Base-by-base conservation (phyloP, 2,329 filamentous ascomycete genomes). In the Paraconiothyrium brasiliense region DNA sequence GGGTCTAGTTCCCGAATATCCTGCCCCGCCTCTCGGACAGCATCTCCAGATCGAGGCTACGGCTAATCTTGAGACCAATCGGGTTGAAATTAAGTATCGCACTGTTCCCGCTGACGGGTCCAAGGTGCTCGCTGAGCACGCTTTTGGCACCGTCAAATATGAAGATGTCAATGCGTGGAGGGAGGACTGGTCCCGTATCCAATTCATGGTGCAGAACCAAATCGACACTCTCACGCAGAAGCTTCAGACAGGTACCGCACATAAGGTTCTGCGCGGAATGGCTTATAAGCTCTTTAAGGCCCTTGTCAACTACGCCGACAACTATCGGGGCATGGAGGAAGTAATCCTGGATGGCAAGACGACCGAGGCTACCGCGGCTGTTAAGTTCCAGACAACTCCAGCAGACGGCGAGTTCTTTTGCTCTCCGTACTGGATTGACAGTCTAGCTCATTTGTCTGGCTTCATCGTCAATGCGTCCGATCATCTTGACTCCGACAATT, bases 231-330 rank as follows among this genome's bases (percentile, higher is more conserved):
- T 94, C 73, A 86, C 88, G 70, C 84, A 86, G 64, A 89, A 87
- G 61, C 89, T 90, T 58, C 80, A 86, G 69, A 84, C 82, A 37
- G 90, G 90, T 43, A 85, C 86, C 59, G 90, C 90, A 32, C 90
- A 91, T 75, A 90, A 91, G 79, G 86, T 93, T 64, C 86, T 90
- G 54, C 88, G 90, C 30, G 90, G 90, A 37, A 87, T 93, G 81
- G 89, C 90, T 14, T 95, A 95, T 84, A 94, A 93, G 80, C 84
- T 90, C 55, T 87, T 87, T 80, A 84, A 84, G 71, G 82, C 84
- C 57, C 79, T 87, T 35, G 86, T 87, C 41, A 84, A 83, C 54
- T 88, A 88, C 67, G 82, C 84, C 60, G 80, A 83, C 60, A 85
- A 83, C 69, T 88, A 85, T 75, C 82, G 84, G 57, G 85, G 84